Evolutionary conservation across 371 early-diverging fungal genomes (phyloP).

Genomic region (Rhizopus arrhizus): DNA sequence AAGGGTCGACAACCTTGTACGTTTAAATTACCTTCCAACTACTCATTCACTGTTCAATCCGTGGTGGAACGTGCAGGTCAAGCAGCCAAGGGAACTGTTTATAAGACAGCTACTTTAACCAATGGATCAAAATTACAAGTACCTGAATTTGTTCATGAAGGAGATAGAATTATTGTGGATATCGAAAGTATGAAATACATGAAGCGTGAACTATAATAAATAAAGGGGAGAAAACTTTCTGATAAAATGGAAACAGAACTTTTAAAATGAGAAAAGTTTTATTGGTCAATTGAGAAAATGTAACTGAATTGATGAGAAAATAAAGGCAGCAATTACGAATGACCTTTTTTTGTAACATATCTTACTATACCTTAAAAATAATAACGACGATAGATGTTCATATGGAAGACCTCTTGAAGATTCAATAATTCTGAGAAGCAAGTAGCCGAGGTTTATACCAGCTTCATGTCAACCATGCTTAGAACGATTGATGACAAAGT

Average conservation of each 20-base stretch:
- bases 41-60: conserved; percentile 44
- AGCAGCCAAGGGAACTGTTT: conserved; percentile 73
- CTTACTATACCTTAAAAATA: too few species aligned
- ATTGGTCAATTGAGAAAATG: not conserved
- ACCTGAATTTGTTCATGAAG: conserved; percentile 80
- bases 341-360: too few species aligned
- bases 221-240: too few species aligned
- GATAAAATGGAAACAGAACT: not conserved
- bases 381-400: too few species aligned
- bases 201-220: conserved; percentile 43
- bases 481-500: too few species aligned
- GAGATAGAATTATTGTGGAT: conserved; percentile 79
- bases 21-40: conserved; percentile 47
- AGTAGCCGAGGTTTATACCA: too few species aligned
- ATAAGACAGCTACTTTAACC: conserved; percentile 71
- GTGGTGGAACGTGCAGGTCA: conserved; percentile 58
- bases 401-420: too few species aligned
- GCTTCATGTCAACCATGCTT: too few species aligned
- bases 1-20: conserved; percentile 40
- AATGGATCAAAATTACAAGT: conserved; percentile 74
- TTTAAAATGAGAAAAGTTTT: not conserved
- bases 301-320: too few species aligned
- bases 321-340: too few species aligned
- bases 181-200: conserved; percentile 68
- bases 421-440: too few species aligned